phyloP scores from a whole-genome alignment of 1,284 basidiomycete species.

The Naganishia sp. region DNA sequence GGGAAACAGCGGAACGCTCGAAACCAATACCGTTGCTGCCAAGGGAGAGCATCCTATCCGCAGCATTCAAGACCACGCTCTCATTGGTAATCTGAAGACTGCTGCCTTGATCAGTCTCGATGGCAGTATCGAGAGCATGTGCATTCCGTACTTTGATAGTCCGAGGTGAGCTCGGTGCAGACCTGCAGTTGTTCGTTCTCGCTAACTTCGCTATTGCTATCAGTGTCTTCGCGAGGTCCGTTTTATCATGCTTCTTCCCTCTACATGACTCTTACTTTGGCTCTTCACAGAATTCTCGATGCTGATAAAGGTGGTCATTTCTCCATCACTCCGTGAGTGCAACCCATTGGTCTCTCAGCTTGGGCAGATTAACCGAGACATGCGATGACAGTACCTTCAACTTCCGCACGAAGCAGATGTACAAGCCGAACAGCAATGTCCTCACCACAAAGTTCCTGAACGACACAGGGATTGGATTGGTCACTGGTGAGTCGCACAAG shows the following conservation, averaged over 20 bases:
- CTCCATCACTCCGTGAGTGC: constrained; percentile 68
- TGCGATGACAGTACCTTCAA: constrained; percentile 38
- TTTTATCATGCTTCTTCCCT: background rate
- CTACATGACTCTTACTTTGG: background rate
- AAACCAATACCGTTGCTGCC: constrained; percentile 20
- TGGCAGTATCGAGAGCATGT: constrained; percentile 69
- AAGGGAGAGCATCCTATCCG: constrained; percentile 13
- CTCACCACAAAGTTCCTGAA: constrained; percentile 84
- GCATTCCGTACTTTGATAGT: constrained; percentile 88
- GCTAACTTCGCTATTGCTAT: background rate
- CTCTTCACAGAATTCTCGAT: constrained; percentile 44
- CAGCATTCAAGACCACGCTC: constrained; percentile 49
- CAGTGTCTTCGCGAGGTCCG: constrained; percentile 17
- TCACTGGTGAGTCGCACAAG: constrained; percentile 60
- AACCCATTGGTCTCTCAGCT: background rate
- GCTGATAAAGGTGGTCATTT: constrained; percentile 82
- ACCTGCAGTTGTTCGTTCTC: background rate
- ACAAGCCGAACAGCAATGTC: constrained; percentile 82
- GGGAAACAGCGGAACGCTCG: constrained; percentile 8
- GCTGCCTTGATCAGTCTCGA: constrained; percentile 55
- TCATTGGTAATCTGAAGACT: constrained; percentile 55
- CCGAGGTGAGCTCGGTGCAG: constrained; percentile 56
- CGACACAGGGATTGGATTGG: constrained; percentile 72
- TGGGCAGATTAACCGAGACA: background rate
- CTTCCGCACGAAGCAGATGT: constrained; percentile 78